phyloP scores from a whole-genome alignment of 176 grass and related monocot genomes.

The Paspalum vaginatum region DNA sequence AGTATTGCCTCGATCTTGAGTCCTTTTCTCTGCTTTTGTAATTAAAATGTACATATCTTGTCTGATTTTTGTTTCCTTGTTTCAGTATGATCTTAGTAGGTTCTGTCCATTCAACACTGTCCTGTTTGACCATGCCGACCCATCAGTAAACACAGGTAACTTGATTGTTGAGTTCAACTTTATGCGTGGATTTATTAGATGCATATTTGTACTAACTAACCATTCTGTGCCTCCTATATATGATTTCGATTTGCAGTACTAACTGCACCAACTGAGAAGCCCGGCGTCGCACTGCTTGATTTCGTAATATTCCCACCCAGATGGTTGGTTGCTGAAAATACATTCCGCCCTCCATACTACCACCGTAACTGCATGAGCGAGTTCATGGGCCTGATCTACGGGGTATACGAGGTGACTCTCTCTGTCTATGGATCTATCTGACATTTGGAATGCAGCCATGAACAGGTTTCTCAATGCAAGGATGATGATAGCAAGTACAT shows the following conservation, averaged over 20 bases:
- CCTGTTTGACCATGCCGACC: constrained; percentile 81
- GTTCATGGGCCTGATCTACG: constrained; percentile 88
- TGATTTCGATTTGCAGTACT: constrained; percentile 55
- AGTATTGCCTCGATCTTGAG: neutral
- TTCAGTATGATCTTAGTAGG: constrained; percentile 91
- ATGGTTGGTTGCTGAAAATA: constrained; percentile 93
- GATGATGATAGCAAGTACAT: too few species aligned
- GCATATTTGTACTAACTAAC: neutral
- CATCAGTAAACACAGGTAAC: constrained; percentile 89
- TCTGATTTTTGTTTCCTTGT: constrained; percentile 5
- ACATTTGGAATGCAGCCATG: neutral
- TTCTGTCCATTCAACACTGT: constrained; percentile 96
- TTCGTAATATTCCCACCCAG: constrained; percentile 91
- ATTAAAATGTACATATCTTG: too few species aligned
- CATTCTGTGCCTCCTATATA: neutral
- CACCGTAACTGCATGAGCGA: constrained; percentile 97
- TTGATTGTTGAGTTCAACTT: neutral
- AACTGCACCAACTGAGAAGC: constrained; percentile 84
- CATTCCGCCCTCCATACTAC: constrained; percentile 89
- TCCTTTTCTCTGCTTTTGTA: neutral
- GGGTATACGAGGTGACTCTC: constrained; percentile 63
- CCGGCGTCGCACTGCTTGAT: constrained; percentile 85
- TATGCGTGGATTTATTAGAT: neutral
- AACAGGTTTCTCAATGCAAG: neutral
- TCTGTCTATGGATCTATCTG: neutral